These are phyloP conservation scores for Psidium friedrichsthalianum DNA, from an alignment of 345 rosid genomes.

Conservation along the genomic window DNA sequence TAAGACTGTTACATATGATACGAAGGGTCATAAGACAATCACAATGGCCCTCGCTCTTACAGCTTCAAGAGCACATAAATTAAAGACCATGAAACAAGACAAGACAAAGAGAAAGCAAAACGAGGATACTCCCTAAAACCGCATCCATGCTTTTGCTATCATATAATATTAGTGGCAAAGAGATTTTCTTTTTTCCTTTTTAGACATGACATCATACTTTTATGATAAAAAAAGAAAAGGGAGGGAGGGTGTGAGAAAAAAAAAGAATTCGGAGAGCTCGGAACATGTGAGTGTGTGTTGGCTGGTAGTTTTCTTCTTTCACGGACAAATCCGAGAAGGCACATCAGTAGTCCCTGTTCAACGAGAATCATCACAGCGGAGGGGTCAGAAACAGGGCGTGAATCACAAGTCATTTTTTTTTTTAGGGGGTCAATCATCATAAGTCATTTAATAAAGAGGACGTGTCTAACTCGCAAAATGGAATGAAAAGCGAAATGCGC, in stretches of 20 bases:
- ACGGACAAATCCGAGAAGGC: conserved; percentile 13
- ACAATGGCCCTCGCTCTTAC: conserved; percentile 5
- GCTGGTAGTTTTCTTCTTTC: conserved; percentile 5
- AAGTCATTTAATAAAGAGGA: not conserved
- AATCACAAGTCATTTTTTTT: not conserved
- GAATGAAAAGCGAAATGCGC: not conserved
- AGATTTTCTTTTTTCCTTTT: not conserved
- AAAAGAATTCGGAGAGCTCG: not conserved
- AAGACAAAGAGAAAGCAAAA: conserved; percentile 8
- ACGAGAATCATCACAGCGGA: not conserved
- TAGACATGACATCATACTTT: not conserved
- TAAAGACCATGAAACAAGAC: not conserved
- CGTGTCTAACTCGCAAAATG: not conserved
- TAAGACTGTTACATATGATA: not conserved
- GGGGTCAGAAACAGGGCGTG: not conserved
- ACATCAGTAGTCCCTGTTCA: conserved; percentile 6
- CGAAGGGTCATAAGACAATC: conserved; percentile 5
- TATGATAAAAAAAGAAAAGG: not conserved
- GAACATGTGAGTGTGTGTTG: not conserved
- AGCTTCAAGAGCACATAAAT: conserved; percentile 13
- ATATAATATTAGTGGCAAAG: not conserved
- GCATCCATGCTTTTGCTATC: conserved; percentile 34
- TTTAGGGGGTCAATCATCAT: not conserved
- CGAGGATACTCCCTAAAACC: conserved; percentile 55
- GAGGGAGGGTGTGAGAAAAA: not conserved